These are phyloP conservation scores for Exsudoporus frostii DNA, from an alignment of 768 basidiomycete genomes.

Conservation along the genomic window DNA sequence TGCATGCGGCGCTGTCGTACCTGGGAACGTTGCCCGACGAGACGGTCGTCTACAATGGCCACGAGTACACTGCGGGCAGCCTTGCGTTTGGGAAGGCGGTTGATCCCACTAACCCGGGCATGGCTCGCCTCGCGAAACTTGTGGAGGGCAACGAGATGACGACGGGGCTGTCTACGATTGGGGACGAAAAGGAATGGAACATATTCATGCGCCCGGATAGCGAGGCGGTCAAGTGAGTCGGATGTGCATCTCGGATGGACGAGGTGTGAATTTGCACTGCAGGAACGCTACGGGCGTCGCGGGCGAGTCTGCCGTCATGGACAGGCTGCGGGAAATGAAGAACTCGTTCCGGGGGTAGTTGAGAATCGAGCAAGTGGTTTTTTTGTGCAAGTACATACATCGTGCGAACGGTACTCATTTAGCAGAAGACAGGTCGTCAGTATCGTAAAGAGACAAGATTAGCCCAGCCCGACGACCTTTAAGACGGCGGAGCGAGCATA, in stretches of 20 bases:
- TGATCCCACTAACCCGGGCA: slow-evolving; percentile 58
- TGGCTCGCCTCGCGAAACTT: slow-evolving; percentile 57
- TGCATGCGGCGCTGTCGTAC: slow-evolving; percentile 69
- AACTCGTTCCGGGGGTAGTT: slow-evolving; percentile 73
- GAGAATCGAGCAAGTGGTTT: not conserved
- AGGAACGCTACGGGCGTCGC: slow-evolving; percentile 51
- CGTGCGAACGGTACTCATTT: not conserved
- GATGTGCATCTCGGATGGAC: not conserved
- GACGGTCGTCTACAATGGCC: slow-evolving; percentile 84
- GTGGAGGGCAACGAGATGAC: slow-evolving; percentile 59
- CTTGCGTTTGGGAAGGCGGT: slow-evolving; percentile 67
- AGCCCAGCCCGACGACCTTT: slow-evolving; percentile 53
- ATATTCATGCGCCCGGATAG: slow-evolving; percentile 83
- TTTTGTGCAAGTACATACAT: not conserved
- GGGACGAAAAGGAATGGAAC: slow-evolving; percentile 93
- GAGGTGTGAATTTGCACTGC: not conserved
- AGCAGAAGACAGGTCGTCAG: not conserved
- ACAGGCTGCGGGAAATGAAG: slow-evolving; percentile 75
- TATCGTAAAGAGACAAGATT: slow-evolving; percentile 3
- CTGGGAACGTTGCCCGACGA: slow-evolving; percentile 72
- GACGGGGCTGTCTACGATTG: slow-evolving; percentile 83
- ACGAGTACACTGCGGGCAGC: slow-evolving; percentile 84
- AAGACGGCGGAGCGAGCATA: slow-evolving; percentile 77
- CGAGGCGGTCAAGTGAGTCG: slow-evolving; percentile 58
- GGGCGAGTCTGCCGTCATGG: slow-evolving; percentile 60